Percentiles rank a stretch among this genome's conserved stretches.
Evolutionary conservation across 179 eudicot genomes (phyloP).

Genomic region (Dionaea muscipula): DNA sequence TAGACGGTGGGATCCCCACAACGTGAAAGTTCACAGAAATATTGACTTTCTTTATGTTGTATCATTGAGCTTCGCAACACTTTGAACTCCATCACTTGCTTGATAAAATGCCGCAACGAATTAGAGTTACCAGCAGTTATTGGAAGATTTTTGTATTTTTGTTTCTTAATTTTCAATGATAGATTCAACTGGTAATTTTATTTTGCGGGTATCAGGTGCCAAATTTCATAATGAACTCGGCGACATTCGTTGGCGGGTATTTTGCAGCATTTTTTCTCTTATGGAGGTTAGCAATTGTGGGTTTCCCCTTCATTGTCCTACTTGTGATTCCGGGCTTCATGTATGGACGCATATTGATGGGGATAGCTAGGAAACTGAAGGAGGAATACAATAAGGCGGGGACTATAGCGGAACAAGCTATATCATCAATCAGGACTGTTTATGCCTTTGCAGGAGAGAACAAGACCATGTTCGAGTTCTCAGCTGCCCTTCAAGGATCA

Average conservation of each 20-base stretch:
- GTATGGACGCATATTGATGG: slow-evolving; percentile 69
- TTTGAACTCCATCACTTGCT: no score
- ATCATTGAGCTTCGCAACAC: no score
- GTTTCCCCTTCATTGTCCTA: slow-evolving; percentile 53
- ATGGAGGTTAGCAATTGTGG: slow-evolving; percentile 67
- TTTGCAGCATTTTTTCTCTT: slow-evolving; percentile 45
- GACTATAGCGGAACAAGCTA: slow-evolving; percentile 63
- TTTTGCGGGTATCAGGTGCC: slow-evolving; percentile 56
- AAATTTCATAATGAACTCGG: slow-evolving; percentile 49
- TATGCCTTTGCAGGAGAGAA: slow-evolving; percentile 77
- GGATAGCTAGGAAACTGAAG: slow-evolving; percentile 47
- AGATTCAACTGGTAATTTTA: no score
- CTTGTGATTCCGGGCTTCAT: slow-evolving; percentile 72
- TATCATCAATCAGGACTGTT: slow-evolving; percentile 78
- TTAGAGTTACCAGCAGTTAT: no score
- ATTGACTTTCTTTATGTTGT: no score
- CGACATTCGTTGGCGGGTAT: slow-evolving; percentile 52
- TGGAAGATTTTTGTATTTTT: no score
- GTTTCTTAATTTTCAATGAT: no score
- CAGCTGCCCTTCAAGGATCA: slow-evolving; percentile 60
- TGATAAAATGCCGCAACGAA: no score
- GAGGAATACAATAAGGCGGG: slow-evolving; percentile 61
- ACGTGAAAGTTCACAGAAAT: no score
- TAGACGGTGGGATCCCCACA: no score
- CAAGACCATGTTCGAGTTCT: slow-evolving; percentile 51